Evolutionary conservation across 2,329 filamentous ascomycete genomes (phyloP), one percentile per base, ranked within the genome.

Genomic region (Talaromyces islandicus): DNA sequence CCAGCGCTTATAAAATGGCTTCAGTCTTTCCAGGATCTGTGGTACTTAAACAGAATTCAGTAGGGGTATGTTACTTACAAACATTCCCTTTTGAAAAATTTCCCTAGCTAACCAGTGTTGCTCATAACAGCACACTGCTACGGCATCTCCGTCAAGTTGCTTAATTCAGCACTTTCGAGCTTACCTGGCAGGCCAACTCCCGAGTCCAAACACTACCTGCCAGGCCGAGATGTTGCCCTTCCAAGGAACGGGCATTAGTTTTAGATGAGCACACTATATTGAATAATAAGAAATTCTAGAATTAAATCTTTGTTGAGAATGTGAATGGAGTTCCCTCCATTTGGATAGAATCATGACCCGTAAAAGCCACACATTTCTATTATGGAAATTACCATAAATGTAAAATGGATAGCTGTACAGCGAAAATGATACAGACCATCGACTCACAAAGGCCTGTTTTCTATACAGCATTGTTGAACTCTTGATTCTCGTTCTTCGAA

Each of bases 11-110:
- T 35, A 70, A 69, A 30, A 77, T 78, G 74, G 70, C 73, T 1
- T 29, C 64, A 17, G 63, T 64, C 1, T 83, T 82, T 63, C 71
- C 76, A 0, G 77, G 76, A 1, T 79, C 75, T 17, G 69, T 67
- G 2, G 69, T 83, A 6, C 68, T 84, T 3, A 68, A 77, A 27
- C 77, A 79, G 61, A 75, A 82, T 60, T 71, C 75, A 4, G 74
- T 75, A 59, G 75, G 75, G 6, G 71, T 73, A 60, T 69, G 78
- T 70, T 62, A 61, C 30, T 63, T 61, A 48, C 12, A 9, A 24
- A 41, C n/a, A 61, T 30, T 59, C 57, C 35, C 41, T 9, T 3
- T 38, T 25, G 46, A 14, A 2, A 10, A 14, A n/a, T 7, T n/a
- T 55, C n/a, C n/a, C n/a, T n/a, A 55, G 25, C 53, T 55, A n/a